A percentile compares a stretch with the other conserved stretches of the same genome.
phyloP scores from a whole-genome alignment of 331 rosid species.

The Telfairia occidentalis region DNA sequence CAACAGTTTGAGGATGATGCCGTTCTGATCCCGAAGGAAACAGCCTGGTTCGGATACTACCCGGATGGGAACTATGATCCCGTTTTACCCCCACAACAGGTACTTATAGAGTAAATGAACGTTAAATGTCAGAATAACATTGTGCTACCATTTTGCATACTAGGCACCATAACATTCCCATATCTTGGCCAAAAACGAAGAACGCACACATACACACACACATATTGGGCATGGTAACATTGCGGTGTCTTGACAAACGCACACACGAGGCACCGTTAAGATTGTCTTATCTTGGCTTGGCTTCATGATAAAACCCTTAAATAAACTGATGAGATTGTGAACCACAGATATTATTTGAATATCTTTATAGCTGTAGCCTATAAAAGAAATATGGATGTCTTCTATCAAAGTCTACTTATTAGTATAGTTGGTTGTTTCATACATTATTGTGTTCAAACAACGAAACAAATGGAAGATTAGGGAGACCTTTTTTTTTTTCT shows the following conservation, averaged over 20 bases:
- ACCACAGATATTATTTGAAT: neutral
- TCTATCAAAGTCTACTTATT: neutral
- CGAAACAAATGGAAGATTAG: neutral
- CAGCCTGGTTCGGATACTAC: slow-evolving; percentile 70
- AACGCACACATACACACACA: neutral
- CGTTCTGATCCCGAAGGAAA: slow-evolving; percentile 56
- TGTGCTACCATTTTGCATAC: neutral
- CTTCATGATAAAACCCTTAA: neutral
- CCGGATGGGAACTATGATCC: slow-evolving; percentile 53
- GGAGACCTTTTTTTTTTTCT: neutral
- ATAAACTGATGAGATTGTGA: neutral
- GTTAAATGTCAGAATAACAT: neutral
- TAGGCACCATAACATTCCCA: neutral
- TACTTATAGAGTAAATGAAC: slow-evolving; percentile 6
- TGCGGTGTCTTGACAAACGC: neutral
- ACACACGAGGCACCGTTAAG: neutral
- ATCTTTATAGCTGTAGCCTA: neutral
- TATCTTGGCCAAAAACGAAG: neutral
- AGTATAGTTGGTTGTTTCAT: neutral
- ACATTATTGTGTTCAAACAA: neutral
- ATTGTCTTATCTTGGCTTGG: neutral
- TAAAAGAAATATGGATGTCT: neutral
- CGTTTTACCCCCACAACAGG: slow-evolving; percentile 53
- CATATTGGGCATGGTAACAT: neutral
- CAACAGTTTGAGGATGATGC: slow-evolving; percentile 49